Percentiles rank a stretch among this genome's conserved stretches.
phyloP scores from a whole-genome alignment of 1,284 basidiomycete species.

The Ceratobasidium sp. region DNA sequence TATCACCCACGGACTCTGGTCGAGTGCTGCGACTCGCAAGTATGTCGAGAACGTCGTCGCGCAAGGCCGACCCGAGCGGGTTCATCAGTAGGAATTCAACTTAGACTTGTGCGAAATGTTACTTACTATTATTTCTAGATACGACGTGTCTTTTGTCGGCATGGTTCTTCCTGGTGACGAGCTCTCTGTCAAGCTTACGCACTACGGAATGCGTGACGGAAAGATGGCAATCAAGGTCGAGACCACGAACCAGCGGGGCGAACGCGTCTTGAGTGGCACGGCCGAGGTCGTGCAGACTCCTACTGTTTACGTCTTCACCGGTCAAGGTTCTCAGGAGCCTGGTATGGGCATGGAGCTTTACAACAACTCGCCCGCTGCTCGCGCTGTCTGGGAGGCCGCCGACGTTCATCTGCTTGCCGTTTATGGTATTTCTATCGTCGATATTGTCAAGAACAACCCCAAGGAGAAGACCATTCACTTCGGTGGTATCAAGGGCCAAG shows the following conservation, averaged over 20 bases:
- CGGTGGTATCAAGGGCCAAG: conserved; percentile 98
- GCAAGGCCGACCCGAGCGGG: conserved; percentile 90
- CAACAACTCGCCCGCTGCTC: conserved; percentile 89
- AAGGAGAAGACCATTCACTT: conserved; percentile 99
- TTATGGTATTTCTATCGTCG: conserved; percentile 97
- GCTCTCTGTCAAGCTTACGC: conserved; percentile 87
- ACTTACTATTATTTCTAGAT: conserved; percentile 61
- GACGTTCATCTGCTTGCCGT: conserved; percentile 93
- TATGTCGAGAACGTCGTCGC: conserved; percentile 95
- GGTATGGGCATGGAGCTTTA: conserved; percentile 99
- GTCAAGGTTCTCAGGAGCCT: conserved; percentile 97
- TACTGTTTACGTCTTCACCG: conserved; percentile 98
- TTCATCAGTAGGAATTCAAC: conserved; percentile 72
- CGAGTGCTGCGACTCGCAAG: conserved; percentile 91
- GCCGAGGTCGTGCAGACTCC: conserved; percentile 88
- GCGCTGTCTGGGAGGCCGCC: conserved; percentile 96
- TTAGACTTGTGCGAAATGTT: conserved; percentile 24
- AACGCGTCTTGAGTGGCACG: conserved; percentile 70
- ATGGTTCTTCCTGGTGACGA: conserved; percentile 97
- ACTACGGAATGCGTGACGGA: conserved; percentile 90
- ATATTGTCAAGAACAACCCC: conserved; percentile 97
- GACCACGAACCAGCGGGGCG: conserved; percentile 85
- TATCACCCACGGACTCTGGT: conserved; percentile 98
- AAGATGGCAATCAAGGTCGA: conserved; percentile 93
- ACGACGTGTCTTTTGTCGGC: conserved; percentile 92